Conservation (phyloP, 176 grass and related monocot genomes). For the Alopecurus myosuroides region DNA sequence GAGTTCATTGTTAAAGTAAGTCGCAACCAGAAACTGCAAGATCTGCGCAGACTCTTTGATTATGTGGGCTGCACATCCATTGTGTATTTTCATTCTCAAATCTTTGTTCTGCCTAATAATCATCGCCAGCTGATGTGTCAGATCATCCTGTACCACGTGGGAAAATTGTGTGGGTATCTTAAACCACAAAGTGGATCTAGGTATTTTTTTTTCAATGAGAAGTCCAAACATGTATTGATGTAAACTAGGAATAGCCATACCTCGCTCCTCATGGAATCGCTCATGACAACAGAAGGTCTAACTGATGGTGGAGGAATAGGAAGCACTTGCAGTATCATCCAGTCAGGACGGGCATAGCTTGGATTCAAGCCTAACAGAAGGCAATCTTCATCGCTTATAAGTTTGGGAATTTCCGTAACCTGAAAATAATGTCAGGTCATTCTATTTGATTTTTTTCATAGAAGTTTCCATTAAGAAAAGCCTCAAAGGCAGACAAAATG, state of each 20-base stretch:
- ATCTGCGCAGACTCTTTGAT: conserved; percentile 87
- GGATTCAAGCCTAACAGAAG: conserved; percentile 71
- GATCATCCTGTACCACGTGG: conserved; percentile 60
- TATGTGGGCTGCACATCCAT: conserved; percentile 84
- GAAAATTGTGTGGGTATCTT: not conserved
- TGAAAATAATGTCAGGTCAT: conserved; percentile 10
- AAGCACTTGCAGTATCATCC: conserved; percentile 97
- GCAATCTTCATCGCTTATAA: conserved; percentile 87
- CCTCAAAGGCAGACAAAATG: not conserved
- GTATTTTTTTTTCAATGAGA: not conserved
- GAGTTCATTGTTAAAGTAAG: conserved; percentile 92
- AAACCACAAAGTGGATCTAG: not conserved
- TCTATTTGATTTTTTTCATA: not conserved
- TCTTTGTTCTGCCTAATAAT: conserved; percentile 92
- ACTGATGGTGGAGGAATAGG: conserved; percentile 91
- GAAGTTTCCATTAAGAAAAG: not conserved
- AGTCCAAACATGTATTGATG: not conserved
- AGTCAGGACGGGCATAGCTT: conserved; percentile 83
- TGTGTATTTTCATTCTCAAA: conserved; percentile 75
- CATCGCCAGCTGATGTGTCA: conserved; percentile 93
- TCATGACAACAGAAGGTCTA: conserved; percentile 67
- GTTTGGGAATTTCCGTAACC: conserved; percentile 75
- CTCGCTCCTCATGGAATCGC: conserved; percentile 72
- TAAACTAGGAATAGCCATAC: conserved; percentile 20
- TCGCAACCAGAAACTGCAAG: conserved; percentile 88